Percentiles rank a stretch among this genome's conserved stretches.
These are phyloP conservation scores for Neocucurbitaria cava DNA, from an alignment of 2,329 filamentous ascomycete genomes.

Conservation along the genomic window DNA sequence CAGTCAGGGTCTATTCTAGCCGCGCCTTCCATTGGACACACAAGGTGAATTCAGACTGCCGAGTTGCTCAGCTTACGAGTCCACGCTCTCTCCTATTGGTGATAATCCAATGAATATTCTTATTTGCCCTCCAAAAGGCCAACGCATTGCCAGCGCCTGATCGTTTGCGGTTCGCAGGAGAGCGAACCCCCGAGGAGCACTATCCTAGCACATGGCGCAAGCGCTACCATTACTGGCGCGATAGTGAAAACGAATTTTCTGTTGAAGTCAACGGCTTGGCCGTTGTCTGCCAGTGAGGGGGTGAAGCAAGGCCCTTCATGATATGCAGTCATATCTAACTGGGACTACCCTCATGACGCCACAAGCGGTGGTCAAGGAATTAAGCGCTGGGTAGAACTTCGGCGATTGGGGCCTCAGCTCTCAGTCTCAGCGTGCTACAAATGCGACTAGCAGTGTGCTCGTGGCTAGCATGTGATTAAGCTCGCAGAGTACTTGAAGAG, in stretches of 20 bases:
- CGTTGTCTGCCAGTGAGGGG: conserved; percentile 5
- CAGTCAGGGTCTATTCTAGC: conserved; percentile 13
- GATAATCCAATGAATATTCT: conserved; percentile 15
- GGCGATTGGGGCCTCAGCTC: conserved; percentile 8
- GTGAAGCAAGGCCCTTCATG: background rate
- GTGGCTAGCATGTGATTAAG: conserved; percentile 13
- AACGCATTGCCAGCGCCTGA: conserved; percentile 17
- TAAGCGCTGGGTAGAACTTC: background rate
- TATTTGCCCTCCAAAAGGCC: conserved; percentile 12
- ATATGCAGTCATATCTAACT: conserved; percentile 2
- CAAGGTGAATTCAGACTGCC: conserved; percentile 10
- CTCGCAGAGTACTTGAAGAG: conserved; percentile 6
- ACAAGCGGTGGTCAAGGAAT: conserved; percentile 1
- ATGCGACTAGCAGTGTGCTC: conserved; percentile 12
- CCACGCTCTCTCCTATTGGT: conserved; percentile 22
- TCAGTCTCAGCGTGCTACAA: conserved; percentile 4
- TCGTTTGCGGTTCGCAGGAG: conserved; percentile 15
- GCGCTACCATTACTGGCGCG: conserved; percentile 15
- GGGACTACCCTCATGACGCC: conserved; percentile 4
- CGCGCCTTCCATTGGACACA: conserved; percentile 18
- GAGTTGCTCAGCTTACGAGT: conserved; percentile 19
- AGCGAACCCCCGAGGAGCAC: conserved; percentile 9
- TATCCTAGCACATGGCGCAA: conserved; percentile 21
- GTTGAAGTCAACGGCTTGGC: conserved; percentile 11
- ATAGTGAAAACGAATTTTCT: conserved; percentile 2